phyloP scores from a whole-genome alignment of 805 yeast species.

The Saccharomycopsis capsularis region DNA sequence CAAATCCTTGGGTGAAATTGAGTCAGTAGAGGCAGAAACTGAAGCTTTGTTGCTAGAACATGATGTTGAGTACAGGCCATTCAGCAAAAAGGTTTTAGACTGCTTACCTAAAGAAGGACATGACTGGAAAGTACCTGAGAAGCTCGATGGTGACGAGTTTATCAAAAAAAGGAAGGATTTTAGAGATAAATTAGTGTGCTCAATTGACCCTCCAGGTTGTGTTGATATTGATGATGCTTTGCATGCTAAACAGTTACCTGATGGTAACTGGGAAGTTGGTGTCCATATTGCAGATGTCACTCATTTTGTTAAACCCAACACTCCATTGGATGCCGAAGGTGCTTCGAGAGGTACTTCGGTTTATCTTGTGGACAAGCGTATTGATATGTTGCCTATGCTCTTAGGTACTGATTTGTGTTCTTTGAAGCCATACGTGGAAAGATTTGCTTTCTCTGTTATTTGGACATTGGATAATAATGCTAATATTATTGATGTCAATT shows the following conservation, averaged over 20 bases:
- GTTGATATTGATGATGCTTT: constrained; percentile 98
- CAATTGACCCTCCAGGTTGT: constrained; percentile 97
- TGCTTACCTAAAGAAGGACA: constrained; percentile 94
- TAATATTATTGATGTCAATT: constrained; percentile 69
- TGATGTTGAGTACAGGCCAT: constrained; percentile 94
- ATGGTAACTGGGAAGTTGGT: constrained; percentile 95
- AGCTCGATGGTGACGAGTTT: constrained; percentile 40
- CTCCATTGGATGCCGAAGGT: constrained; percentile 91
- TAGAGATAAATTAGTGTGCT: constrained; percentile 83
- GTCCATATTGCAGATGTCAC: constrained; percentile 99
- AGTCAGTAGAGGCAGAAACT: constrained; percentile 90
- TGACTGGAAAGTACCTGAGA: constrained; percentile 82
- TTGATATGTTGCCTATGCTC: constrained; percentile 95
- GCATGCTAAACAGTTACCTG: constrained; percentile 77
- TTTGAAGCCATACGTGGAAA: constrained; percentile 86
- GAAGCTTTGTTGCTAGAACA: constrained; percentile 91
- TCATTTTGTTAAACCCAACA: constrained; percentile 88
- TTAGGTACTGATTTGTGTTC: constrained; percentile 96
- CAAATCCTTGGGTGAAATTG: constrained; percentile 81
- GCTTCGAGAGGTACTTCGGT: constrained; percentile 97
- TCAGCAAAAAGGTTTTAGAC: constrained; percentile 81
- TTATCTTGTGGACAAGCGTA: constrained; percentile 93
- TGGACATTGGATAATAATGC: constrained; percentile 94
- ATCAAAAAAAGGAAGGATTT: constrained; percentile 67
- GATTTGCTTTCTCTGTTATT: constrained; percentile 90